phyloP scores from a whole-genome alignment of 1,284 basidiomycete genomes.

The Cryptococcus sp. region DNA sequence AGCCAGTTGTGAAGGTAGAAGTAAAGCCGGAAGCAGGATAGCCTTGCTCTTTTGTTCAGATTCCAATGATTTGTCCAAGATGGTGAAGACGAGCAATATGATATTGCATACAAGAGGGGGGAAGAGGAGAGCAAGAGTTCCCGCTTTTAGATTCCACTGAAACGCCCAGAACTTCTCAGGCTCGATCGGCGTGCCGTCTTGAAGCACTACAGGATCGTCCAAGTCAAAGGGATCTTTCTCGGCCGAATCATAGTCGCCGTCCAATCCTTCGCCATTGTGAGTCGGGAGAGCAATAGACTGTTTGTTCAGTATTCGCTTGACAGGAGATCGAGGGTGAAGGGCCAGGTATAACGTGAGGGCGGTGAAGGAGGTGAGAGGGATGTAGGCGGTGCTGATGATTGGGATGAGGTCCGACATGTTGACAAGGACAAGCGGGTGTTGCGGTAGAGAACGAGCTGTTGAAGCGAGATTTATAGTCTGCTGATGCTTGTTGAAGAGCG shows the following conservation, averaged over 20 bases:
- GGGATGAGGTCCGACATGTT: conserved; percentile 25
- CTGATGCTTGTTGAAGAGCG: too few relatives aligned
- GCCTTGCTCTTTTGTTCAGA: conserved; percentile 8
- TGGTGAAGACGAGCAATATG: conserved; percentile 29
- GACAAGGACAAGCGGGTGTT: background rate
- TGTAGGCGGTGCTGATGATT: conserved; percentile 33
- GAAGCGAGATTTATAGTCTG: too few relatives aligned
- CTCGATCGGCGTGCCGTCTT: conserved; percentile 74
- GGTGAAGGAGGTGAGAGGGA: conserved; percentile 39
- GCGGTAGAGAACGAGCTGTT: too few relatives aligned
- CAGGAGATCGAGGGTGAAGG: conserved; percentile 38
- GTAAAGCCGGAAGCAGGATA: conserved; percentile 51
- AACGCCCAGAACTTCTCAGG: conserved; percentile 65
- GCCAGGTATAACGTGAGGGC: conserved; percentile 44
- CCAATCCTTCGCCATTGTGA: conserved; percentile 32
- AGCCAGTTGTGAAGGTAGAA: conserved; percentile 65
- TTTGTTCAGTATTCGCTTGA: conserved; percentile 13
- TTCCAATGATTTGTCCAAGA: conserved; percentile 23
- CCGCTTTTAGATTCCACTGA: conserved; percentile 30
- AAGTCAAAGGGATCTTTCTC: conserved; percentile 73
- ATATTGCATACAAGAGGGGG: conserved; percentile 35
- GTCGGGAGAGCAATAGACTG: conserved; percentile 34
- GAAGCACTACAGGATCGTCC: conserved; percentile 65
- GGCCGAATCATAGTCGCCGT: conserved; percentile 28
- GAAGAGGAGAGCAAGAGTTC: conserved; percentile 38